Base-by-base conservation (phyloP, 2,329 filamentous ascomycete genomes). In the Xylariaceae sp. region DNA sequence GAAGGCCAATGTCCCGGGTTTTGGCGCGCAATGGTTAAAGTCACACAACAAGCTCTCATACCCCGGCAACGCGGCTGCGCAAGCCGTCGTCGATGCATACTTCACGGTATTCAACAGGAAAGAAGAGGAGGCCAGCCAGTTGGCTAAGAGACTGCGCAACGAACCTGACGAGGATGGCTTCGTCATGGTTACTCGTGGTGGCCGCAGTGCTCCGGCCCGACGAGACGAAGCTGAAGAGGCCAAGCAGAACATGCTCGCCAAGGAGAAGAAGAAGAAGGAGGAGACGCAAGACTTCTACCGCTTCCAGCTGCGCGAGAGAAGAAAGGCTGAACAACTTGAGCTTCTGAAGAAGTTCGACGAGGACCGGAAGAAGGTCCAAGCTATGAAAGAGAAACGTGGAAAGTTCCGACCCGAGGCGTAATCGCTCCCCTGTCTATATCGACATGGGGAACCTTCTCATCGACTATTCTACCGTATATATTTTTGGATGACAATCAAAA, bases 111-210 rank as follows among this genome's bases (percentile, higher is more conserved):
- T 92, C 77, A 88, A 80, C 76, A 83, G 71, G 76, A 90, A 79
- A 76, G 89, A 82, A 79, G 85, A 74, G 75, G 87, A 79, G 74
- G 87, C 79, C 67, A 81, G 70, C 65, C 86, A 77, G 76, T 81
- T 78, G 71, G 88, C 76, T 71, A 86, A 84, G 75, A 77, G 82
- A 57, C 77, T 88, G 62, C 85, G 90, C 62, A 88, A 88, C 66
- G 87, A 91, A 69, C 91, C 93, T 0, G 94, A 99, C 73, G 92
- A 91, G 70, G 94, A 99, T 73, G 94, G 94, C 1, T 99, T 99
- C 72, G 83, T 97, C 53, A 97, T 92, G 2, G 94, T 99, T 23
- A 89, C 87, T 1, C 83, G 89, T 57, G 92, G 92, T 30, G 89
- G 89, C 45, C 80, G 88, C 59, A 81, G 81, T 5, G 88, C 88